These are phyloP conservation scores for Verticillium tricorpus DNA, from an alignment of 2,329 filamentous ascomycete species.

Conservation along the genomic window DNA sequence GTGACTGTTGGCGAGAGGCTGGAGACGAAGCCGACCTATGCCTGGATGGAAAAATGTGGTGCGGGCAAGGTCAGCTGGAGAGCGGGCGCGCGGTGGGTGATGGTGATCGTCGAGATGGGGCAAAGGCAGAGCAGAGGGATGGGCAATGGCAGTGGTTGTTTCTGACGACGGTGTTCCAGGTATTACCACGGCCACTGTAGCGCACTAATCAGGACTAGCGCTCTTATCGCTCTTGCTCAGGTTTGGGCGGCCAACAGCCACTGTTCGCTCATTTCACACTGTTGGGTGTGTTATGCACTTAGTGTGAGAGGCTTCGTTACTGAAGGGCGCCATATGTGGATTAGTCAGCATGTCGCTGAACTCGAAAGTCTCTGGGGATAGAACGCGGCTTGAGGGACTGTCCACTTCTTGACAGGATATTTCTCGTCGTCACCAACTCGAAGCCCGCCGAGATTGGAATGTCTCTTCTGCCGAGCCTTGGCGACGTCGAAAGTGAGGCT, in stretches of 20 bases:
- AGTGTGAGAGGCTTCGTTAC: no score
- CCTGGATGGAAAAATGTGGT: background rate
- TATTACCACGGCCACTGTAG: no score
- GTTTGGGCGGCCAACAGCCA: no score
- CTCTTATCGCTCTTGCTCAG: no score
- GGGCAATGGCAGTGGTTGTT: background rate
- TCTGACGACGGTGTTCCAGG: background rate
- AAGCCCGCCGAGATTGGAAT: background rate
- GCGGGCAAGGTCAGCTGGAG: background rate
- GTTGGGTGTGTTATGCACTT: no score
- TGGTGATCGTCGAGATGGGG: background rate
- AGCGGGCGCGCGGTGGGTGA: background rate
- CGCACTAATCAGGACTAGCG: no score
- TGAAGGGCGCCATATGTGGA: no score
- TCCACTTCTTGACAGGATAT: no score
- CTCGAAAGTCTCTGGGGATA: no score
- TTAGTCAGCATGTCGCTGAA: no score
- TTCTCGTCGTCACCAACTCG: background rate
- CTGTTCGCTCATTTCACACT: no score
- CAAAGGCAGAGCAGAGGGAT: constrained; percentile 2
- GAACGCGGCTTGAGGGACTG: no score
- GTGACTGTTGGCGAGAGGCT: background rate
- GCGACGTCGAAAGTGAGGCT: background rate
- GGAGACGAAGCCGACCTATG: background rate
- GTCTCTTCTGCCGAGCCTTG: background rate